Conservation (phyloP, 805 yeast genomes). For the Lipomyces oligophaga region DNA sequence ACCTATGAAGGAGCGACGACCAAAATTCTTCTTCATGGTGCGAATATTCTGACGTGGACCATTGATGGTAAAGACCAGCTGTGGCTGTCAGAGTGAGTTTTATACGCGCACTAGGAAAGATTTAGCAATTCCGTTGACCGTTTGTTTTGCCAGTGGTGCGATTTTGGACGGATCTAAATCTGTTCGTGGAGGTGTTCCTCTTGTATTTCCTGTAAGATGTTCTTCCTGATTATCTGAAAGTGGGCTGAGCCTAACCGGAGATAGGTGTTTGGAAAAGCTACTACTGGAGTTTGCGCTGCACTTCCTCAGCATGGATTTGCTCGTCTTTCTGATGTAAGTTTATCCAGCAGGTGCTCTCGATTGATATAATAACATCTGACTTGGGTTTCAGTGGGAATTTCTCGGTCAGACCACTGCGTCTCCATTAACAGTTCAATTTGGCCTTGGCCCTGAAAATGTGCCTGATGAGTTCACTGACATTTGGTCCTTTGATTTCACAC, state of each 20-base stretch:
- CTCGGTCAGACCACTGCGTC: slow-evolving; percentile 72
- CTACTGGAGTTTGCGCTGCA: slow-evolving; percentile 53
- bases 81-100: slow-evolving; percentile 50
- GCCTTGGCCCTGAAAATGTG: slow-evolving; percentile 80
- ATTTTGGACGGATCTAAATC: slow-evolving; percentile 88
- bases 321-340: slow-evolving; percentile 54
- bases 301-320: slow-evolving; percentile 98
- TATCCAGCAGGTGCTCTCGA: not conserved
- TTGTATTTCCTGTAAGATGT: slow-evolving; percentile 72
- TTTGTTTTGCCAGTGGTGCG: slow-evolving; percentile 49
- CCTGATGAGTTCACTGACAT: slow-evolving; percentile 53
- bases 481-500: slow-evolving; percentile 74
- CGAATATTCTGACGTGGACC: slow-evolving; percentile 82
- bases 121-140: not conserved
- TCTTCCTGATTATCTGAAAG: not conserved
- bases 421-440: slow-evolving; percentile 84
- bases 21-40: slow-evolving; percentile 80
- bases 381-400: slow-evolving; percentile 66
- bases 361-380: not conserved
- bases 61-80: slow-evolving; percentile 70
- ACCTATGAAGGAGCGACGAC: slow-evolving; percentile 57
- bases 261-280: slow-evolving; percentile 57
- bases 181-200: slow-evolving; percentile 95
- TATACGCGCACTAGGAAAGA: not conserved
- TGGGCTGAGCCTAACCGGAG: no score